These are phyloP conservation scores for Coemansia umbellata DNA, from an alignment of 192 early-diverging fungal genomes.

Conservation along the genomic window DNA sequence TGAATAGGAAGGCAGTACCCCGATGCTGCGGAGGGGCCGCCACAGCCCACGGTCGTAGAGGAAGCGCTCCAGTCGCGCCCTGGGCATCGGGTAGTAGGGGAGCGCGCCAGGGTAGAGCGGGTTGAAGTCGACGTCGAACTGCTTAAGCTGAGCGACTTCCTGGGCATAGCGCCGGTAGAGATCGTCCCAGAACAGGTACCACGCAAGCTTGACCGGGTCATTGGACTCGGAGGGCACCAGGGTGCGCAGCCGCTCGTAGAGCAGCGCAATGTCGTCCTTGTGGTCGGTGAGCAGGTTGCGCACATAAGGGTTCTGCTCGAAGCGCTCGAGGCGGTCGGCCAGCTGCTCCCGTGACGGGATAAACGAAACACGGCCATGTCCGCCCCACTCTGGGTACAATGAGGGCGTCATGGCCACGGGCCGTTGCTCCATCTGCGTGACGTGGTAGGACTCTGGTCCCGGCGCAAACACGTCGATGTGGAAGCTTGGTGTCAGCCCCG, in stretches of 20 bases:
- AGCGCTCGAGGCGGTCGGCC: constrained; percentile 24
- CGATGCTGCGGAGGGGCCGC: too few species aligned
- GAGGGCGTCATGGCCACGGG: constrained; percentile 1
- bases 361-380: constrained; percentile 39
- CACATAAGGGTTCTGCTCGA: constrained; percentile 47
- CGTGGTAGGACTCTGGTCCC: constrained; percentile 40
- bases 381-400: constrained; percentile 18
- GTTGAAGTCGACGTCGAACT: constrained; percentile 54
- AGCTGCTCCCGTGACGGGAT: constrained; percentile 44
- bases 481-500: constrained; percentile 43
- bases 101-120: constrained; percentile 60
- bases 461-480: constrained; percentile 53
- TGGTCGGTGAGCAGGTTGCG: constrained; percentile 37
- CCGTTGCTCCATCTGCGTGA: constrained; percentile 1
- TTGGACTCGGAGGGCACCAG: constrained; percentile 41
- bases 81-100: constrained; percentile 56
- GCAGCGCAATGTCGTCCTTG: constrained; percentile 27
- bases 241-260: constrained; percentile 48
- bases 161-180: constrained; percentile 57
- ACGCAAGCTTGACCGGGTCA: constrained; percentile 49
- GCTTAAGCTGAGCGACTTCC: constrained; percentile 33
- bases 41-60: constrained; percentile 51
- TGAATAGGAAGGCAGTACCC: too few species aligned
- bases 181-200: constrained; percentile 72
- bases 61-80: constrained; percentile 55